Conservation (phyloP, 2,329 filamentous ascomycete species). For the Fusarium beomiforme region DNA sequence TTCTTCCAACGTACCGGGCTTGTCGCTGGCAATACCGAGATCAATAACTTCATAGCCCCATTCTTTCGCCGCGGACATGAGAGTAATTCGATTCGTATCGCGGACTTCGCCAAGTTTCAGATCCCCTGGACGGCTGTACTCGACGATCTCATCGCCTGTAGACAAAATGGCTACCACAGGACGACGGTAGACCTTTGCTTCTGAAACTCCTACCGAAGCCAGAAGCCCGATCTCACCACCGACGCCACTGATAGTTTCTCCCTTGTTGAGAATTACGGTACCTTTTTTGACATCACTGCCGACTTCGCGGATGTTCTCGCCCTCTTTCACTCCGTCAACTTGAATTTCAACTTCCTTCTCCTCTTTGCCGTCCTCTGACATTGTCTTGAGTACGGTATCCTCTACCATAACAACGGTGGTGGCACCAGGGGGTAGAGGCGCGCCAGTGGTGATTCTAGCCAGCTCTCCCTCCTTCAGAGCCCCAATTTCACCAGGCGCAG, state of each 20-base stretch:
- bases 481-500: slow-evolving; percentile 74
- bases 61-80: slow-evolving; percentile 79
- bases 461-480: slow-evolving; percentile 78
- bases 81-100: slow-evolving; percentile 90
- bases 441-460: slow-evolving; percentile 92
- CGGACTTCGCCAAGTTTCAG: slow-evolving; percentile 85
- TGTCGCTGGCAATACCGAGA: slow-evolving; percentile 84
- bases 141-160: slow-evolving; percentile 93
- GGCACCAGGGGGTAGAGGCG: slow-evolving; percentile 86
- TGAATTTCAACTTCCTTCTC: slow-evolving; percentile 90
- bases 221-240: slow-evolving; percentile 93
- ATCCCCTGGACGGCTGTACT: slow-evolving; percentile 70
- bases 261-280: slow-evolving; percentile 75
- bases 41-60: slow-evolving; percentile 85
- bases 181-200: slow-evolving; percentile 77
- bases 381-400: slow-evolving; percentile 81
- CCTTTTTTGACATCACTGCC: slow-evolving; percentile 85
- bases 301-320: slow-evolving; percentile 90
- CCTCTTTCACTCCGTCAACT: slow-evolving; percentile 75
- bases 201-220: slow-evolving; percentile 80
- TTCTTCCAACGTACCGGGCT: slow-evolving; percentile 77
- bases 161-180: slow-evolving; percentile 88
- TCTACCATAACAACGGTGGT: slow-evolving; percentile 94
- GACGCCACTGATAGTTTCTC: slow-evolving; percentile 84
- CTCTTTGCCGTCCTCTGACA: slow-evolving; percentile 82